Evolutionary conservation across 1,284 basidiomycete species (phyloP).

Genomic region (Ustilago shanxiensis): DNA sequence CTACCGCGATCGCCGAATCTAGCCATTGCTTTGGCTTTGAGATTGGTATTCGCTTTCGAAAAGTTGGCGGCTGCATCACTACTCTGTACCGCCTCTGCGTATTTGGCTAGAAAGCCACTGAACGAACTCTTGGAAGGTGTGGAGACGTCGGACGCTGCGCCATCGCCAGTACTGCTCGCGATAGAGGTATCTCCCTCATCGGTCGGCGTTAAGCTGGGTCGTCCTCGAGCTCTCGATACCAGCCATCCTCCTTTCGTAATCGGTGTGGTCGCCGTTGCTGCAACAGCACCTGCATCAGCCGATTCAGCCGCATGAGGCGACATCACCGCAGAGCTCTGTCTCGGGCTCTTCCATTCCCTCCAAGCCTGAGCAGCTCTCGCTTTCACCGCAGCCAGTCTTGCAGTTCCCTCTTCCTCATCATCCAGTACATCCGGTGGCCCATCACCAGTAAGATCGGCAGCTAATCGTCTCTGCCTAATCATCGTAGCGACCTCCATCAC

Average conservation of each 20-base stretch:
- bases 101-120: constrained; percentile 51
- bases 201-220: constrained; percentile 6
- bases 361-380: constrained; percentile 43
- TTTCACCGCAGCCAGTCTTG: constrained; percentile 26
- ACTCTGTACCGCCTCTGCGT: constrained; percentile 63
- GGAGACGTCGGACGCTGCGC: constrained; percentile 20
- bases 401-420: constrained; percentile 30
- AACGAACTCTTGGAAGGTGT: constrained; percentile 36
- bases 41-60: constrained; percentile 66
- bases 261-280: constrained; percentile 12
- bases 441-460: constrained; percentile 62
- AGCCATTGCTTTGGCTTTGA: constrained; percentile 63
- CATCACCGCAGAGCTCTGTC: not conserved
- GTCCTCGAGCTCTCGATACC: constrained; percentile 25
- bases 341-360: constrained; percentile 40
- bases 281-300: not conserved
- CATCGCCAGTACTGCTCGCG: constrained; percentile 22
- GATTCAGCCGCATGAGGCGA: not conserved
- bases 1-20: constrained; percentile 49
- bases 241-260: constrained; percentile 46
- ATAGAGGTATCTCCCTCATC: constrained; percentile 36
- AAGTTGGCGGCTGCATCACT: constrained; percentile 66
- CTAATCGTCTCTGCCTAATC: constrained; percentile 55
- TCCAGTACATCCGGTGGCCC: constrained; percentile 53
- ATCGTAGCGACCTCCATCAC: constrained; percentile 59